Percentiles rank a stretch among this genome's conserved stretches.
phyloP scores from a whole-genome alignment of 1,284 basidiomycete genomes.

The Phellopilus nigrolimitatus region DNA sequence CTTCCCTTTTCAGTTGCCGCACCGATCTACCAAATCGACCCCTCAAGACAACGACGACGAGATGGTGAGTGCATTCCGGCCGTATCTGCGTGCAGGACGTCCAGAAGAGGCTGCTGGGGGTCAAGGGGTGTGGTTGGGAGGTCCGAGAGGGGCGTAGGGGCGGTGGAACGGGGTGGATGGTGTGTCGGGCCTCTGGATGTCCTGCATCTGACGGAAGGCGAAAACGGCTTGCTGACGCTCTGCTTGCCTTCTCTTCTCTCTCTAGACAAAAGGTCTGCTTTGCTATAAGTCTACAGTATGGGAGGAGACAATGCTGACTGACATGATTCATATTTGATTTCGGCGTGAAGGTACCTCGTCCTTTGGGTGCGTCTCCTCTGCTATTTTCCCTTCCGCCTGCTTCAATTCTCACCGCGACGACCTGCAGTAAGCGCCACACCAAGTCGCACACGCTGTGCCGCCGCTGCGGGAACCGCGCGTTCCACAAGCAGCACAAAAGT shows the following conservation, averaged over 20 bases:
- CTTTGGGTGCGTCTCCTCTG: constrained; percentile 64
- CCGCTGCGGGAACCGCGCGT: constrained; percentile 88
- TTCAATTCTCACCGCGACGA: constrained; percentile 11
- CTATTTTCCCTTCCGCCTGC: constrained; percentile 18
- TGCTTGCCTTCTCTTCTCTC: constrained; percentile 26
- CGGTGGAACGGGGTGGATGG: constrained; percentile 1
- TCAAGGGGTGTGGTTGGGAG: background rate
- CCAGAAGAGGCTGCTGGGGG: background rate
- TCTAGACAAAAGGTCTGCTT: constrained; percentile 72
- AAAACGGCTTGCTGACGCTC: background rate
- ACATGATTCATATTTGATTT: constrained; percentile 10
- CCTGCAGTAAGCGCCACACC: constrained; percentile 88
- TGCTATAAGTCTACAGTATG: no score
- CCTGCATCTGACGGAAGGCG: background rate
- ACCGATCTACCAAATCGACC: no score
- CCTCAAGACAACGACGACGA: constrained; percentile 14
- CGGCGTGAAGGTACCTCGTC: constrained; percentile 74
- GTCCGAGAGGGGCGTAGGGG: background rate
- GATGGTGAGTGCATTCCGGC: constrained; percentile 12
- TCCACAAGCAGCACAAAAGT: constrained; percentile 99
- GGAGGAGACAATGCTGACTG: constrained; percentile 12
- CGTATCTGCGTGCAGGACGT: constrained; percentile 9
- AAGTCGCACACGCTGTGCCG: constrained; percentile 98
- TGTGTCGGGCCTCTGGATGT: constrained; percentile 23
- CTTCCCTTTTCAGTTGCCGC: no score